These are phyloP conservation scores for Eimeria tenella DNA, from an alignment of 169 alveolate genomes.

Conservation along the genomic window DNA sequence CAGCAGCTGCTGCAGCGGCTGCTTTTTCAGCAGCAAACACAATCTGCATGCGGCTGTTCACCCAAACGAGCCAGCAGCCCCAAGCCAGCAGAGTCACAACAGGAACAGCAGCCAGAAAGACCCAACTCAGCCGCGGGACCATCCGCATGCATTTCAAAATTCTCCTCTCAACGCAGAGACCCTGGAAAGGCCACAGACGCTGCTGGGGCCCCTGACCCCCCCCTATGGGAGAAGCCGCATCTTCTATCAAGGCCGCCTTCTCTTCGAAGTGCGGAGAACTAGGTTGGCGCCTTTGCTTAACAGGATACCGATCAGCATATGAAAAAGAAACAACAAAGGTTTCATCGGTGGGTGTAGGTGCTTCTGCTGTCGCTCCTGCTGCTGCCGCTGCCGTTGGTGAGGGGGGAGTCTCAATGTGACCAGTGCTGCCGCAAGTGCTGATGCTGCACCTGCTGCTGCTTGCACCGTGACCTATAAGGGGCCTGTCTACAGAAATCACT, in stretches of 20 bases:
- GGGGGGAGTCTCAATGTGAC: no score
- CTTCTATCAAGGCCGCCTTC: not conserved
- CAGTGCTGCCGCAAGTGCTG: no score
- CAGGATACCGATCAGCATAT: not conserved
- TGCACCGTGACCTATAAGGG: no score
- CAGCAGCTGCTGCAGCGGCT: not conserved
- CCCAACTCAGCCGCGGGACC: not conserved
- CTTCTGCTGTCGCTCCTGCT: no score
- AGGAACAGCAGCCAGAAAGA: not conserved
- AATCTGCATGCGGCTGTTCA: not conserved
- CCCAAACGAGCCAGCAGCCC: not conserved
- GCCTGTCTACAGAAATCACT: no score
- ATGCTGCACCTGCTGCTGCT: no score
- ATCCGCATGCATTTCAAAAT: not conserved
- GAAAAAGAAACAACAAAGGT: no score
- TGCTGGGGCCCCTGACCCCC: not conserved
- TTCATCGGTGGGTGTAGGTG: no score
- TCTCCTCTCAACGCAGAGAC: not conserved
- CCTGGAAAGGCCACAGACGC: not conserved
- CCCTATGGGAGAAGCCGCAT: not conserved
- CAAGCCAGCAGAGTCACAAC: not conserved
- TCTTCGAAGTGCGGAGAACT: not conserved
- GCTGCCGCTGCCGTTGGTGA: no score
- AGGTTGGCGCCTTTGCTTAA: not conserved
- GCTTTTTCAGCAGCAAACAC: constrained; percentile 10